Conservation (phyloP, 2,329 filamentous ascomycete genomes). For the Aspergillus cejpii region DNA sequence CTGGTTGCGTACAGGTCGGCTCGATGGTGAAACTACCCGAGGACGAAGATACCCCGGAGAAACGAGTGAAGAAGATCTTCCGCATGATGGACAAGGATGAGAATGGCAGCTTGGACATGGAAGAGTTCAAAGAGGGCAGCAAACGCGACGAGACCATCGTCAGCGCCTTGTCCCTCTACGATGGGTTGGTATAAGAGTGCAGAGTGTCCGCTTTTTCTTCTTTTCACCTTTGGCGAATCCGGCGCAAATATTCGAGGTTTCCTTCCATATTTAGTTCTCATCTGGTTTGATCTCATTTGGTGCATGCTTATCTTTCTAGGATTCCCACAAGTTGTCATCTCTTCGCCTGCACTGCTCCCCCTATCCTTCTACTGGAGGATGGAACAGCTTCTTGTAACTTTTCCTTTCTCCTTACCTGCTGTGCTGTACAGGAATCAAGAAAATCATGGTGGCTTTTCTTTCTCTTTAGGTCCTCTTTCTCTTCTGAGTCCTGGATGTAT, state of each 20-base stretch:
- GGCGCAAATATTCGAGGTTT: background rate
- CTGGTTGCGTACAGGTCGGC: conserved; percentile 60
- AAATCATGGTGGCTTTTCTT: background rate
- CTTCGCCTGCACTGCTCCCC: background rate
- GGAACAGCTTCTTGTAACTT: background rate
- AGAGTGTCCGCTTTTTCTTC: background rate
- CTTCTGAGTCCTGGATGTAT: no score
- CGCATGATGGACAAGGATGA: conserved; percentile 99
- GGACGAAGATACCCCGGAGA: conserved; percentile 98
- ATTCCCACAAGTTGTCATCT: background rate
- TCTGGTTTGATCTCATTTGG: background rate
- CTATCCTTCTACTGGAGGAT: background rate
- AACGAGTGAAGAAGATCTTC: conserved; percentile 97
- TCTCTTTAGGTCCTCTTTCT: background rate
- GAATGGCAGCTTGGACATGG: conserved; percentile 92
- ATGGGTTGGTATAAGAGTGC: conserved; percentile 69
- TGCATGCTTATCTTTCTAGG: background rate
- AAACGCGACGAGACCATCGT: conserved; percentile 99
- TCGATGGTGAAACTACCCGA: conserved; percentile 99
- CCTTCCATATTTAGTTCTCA: background rate
- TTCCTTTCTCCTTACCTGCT: background rate
- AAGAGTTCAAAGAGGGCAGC: conserved; percentile 98
- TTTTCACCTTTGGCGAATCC: conserved; percentile 2
- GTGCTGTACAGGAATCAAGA: background rate
- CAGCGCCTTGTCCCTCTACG: conserved; percentile 90